Percentiles rank a stretch among this genome's conserved stretches.
These are phyloP conservation scores for Neofusicoccum laricinum DNA, from an alignment of 2,329 filamentous ascomycete genomes.

Conservation along the genomic window DNA sequence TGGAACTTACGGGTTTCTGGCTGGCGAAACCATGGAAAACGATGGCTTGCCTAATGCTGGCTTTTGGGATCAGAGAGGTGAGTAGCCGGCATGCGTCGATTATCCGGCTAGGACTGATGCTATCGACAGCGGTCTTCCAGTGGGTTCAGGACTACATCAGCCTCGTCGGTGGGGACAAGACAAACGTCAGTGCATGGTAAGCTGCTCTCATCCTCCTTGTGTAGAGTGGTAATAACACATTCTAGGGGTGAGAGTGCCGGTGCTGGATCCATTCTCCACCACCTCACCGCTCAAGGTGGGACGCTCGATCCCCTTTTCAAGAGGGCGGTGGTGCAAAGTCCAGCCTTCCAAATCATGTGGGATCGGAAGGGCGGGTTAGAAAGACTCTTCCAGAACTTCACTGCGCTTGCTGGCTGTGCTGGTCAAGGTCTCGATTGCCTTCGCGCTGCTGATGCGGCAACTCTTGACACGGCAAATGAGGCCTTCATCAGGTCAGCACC, in stretches of 20 bases:
- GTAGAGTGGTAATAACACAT: not conserved
- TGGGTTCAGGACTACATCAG: conserved; percentile 51
- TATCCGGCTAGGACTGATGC: not conserved
- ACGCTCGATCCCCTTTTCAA: conserved; percentile 46
- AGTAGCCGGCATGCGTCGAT: not conserved
- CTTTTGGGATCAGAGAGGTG: conserved; percentile 35
- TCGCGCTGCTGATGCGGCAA: conserved; percentile 22
- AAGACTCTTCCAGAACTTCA: conserved; percentile 26
- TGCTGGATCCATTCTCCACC: conserved; percentile 51
- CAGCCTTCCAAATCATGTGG: conserved; percentile 25
- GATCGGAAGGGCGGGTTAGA: conserved; percentile 27
- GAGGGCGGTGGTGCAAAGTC: conserved; percentile 32
- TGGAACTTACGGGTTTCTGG: conserved; percentile 46
- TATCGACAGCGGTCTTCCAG: conserved; percentile 39
- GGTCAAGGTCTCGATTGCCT: conserved; percentile 31
- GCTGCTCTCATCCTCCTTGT: not conserved
- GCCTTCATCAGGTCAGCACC: conserved; percentile 18
- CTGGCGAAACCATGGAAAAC: conserved; percentile 45
- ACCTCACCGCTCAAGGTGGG: conserved; percentile 47
- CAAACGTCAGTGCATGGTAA: conserved; percentile 49
- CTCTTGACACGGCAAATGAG: conserved; percentile 29
- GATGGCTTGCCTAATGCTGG: conserved; percentile 46
- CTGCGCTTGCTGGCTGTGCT: conserved; percentile 28
- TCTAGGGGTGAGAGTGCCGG: conserved; percentile 49
- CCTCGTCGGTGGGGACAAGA: conserved; percentile 47